Base-by-base conservation (phyloP, 1,139 yeast genomes). In the Kazachstania sp. region DNA sequence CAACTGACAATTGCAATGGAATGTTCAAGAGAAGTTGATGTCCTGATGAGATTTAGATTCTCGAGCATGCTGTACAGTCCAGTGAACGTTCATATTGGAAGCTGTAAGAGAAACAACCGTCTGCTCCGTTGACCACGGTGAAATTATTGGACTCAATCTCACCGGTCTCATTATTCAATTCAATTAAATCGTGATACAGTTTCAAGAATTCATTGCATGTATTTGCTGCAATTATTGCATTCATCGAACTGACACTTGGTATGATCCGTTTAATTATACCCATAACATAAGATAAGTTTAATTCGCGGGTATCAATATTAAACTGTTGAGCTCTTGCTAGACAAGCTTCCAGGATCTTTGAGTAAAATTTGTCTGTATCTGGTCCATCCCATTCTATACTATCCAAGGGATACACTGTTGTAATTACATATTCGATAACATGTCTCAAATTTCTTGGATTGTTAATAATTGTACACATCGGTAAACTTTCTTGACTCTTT, bases 391-490 rank as follows among this genome's bases (percentile, higher is more conserved):
- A 37, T 13, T 16, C 15, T 6, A 39, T 18, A 11, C 15, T 18
- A 0, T 83, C 83, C 95, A 96, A 86, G 56, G 41, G 37, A 16
- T 9, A 15, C 4, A 80, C 83, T 11, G 87, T 69, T 41, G 81
- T 83, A 51, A 81, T 78, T 1, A 94, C 94, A 86, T 95, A 92
- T 63, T 88, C 96, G 18, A 92, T 82, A 60, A 97, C 88, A 66
- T 92, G 98, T 59, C 90, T 97, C 0, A 97, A 94, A 13, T 87
- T 68, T 52, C 98, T 69, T 8, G 98, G 98, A 3, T 95, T 88
- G 52, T 88, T 86, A 8, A 97, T 95, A 47, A 92, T 83, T 0
- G 98, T 92, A 66, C 98, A 92, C 51, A 92, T 82, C 1, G 98
- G 97, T 58, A 48, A 46, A 16, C 43, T 42, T 4, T 45, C 39